Evolutionary conservation across 2,329 filamentous ascomycete species (phyloP), one percentile per base, ranked within the genome.

Genomic region (Decorospora gaudefroyi): DNA sequence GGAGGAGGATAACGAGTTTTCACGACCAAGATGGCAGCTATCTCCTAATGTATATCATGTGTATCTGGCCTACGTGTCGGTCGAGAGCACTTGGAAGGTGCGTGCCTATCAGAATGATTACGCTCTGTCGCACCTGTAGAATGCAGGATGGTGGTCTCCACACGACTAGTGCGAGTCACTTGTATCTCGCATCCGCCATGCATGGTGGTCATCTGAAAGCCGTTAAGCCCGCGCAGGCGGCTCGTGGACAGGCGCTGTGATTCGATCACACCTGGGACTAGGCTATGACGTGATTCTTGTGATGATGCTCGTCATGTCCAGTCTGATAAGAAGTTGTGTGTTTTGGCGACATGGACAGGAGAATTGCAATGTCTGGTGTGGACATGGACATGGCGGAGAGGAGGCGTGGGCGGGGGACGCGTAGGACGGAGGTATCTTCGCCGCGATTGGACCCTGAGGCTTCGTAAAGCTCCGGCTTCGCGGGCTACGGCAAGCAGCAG

Each of bases 371-470:
- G 10, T 26, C 31, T 15, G 6, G 16, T 13, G 15, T 4, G 31
- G 15, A 23, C 31, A 8, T 13, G 9, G 4, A 16, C n/a, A 23
- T 11, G 31, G 31, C 19, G 26, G 15, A 18, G 35, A 19, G 17
- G 31, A 23, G 36, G 37, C 6, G 13, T 29, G 43, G 43, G 35
- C 35, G 17, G n/a, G 16, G 17, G 38, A 36, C 49, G 49, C 45
- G 49, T 40, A 42, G 38, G 25, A 34, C 41, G 46, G 46, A 29
- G 30, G 34, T 42, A 35, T 29, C 27, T 31, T 12, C 33, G 29
- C 37, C 22, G 45, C 46, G 16, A 52, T 52, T 52, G 49, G 49
- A 22, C 37, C 30, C 33, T 38, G 34, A 30, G 36, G 41, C 38
- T 40, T 25, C 32, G 34, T 36, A 8, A 11, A 17, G 11, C n/a